Conservation (phyloP, 257 asterid species). For the Buddleja alternifolia region DNA sequence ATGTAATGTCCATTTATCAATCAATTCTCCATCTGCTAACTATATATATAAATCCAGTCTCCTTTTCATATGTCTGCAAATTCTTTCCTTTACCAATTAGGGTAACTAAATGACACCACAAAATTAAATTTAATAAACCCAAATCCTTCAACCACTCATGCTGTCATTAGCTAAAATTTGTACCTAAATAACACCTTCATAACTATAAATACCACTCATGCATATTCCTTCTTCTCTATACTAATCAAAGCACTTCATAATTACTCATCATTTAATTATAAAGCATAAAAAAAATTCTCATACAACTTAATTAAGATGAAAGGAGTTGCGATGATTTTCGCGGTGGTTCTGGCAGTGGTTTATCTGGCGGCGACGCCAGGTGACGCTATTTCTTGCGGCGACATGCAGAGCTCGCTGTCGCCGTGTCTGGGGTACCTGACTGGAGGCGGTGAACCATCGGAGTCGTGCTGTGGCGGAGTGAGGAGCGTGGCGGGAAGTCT, state of each 20-base stretch:
- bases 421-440: slow-evolving; percentile 54
- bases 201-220: slow-evolving; percentile 31
- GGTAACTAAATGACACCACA: background rate
- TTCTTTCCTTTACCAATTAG: background rate
- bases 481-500: slow-evolving; percentile 23
- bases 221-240: background rate
- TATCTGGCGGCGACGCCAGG: slow-evolving; percentile 37
- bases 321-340: slow-evolving; percentile 31
- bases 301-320: slow-evolving; percentile 36
- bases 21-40: slow-evolving; percentile 3
- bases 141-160: slow-evolving; percentile 32
- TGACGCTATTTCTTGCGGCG: slow-evolving; percentile 51
- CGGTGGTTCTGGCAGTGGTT: slow-evolving; percentile 38
- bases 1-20: background rate
- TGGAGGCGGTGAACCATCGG: slow-evolving; percentile 42
- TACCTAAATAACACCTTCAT: background rate
- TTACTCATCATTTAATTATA: background rate
- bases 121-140: background rate
- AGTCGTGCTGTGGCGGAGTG: slow-evolving; percentile 51
- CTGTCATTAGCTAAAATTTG: slow-evolving; percentile 28
- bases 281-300: too few species aligned
- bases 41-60: slow-evolving; percentile 9
- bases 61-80: slow-evolving; percentile 15
- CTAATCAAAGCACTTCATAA: background rate
- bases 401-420: slow-evolving; percentile 34